Percentiles rank a stretch among this genome's conserved stretches.
Evolutionary conservation across 1,284 basidiomycete genomes (phyloP).

Genomic region (Kwoniella shivajii): DNA sequence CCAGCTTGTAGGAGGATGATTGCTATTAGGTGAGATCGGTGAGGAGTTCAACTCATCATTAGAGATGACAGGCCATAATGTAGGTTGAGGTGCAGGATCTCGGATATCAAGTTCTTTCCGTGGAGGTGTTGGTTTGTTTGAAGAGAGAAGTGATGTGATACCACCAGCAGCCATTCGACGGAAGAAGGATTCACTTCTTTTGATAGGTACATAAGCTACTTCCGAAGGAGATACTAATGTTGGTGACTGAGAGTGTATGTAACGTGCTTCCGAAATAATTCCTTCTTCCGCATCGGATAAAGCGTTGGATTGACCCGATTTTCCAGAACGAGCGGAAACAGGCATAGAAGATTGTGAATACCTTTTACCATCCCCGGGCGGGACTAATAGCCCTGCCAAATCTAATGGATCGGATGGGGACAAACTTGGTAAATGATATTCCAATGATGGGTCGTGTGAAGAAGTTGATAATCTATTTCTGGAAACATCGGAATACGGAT

Average conservation of each 20-base stretch:
- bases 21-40: conserved; percentile 1
- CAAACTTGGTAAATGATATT: conserved; percentile 20
- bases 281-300: conserved; percentile 35
- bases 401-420: conserved; percentile 28
- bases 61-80: conserved; percentile 39
- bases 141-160: conserved; percentile 24
- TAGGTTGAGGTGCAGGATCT: conserved; percentile 44
- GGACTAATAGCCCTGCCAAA: conserved; percentile 20
- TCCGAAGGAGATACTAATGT: conserved; percentile 24
- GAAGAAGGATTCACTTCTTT: conserved; percentile 42
- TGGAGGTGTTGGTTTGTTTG: not conserved
- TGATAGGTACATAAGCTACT: conserved; percentile 29
- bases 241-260: conserved; percentile 13
- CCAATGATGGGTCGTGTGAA: conserved; percentile 7
- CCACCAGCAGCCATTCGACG: conserved; percentile 37
- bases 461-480: not conserved
- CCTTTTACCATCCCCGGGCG: not conserved
- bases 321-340: conserved; percentile 21
- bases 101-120: conserved; percentile 28
- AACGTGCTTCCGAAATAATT: conserved; percentile 25
- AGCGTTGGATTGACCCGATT: conserved; percentile 14
- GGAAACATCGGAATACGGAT: conserved; percentile 1
- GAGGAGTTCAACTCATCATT: conserved; percentile 18
- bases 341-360: conserved; percentile 23
- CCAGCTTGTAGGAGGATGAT: conserved; percentile 16